Base-by-base conservation (phyloP, 2,329 filamentous ascomycete species). In the Botrytis elliptica region DNA sequence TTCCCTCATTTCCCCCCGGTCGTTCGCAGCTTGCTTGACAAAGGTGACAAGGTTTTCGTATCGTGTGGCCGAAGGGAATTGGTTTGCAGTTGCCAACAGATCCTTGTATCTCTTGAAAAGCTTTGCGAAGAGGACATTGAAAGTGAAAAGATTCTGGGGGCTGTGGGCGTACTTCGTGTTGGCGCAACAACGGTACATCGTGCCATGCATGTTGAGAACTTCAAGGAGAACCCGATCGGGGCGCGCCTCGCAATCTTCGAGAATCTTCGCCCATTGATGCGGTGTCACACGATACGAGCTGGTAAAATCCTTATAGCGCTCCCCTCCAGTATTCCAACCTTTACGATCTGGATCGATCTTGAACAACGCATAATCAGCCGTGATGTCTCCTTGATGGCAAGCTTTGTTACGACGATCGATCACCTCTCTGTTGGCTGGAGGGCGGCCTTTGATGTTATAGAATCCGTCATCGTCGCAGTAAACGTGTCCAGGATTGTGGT, bases 11-110 rank as follows among this genome's bases (percentile, higher is more conserved):
- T 0, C 8, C 12, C 3, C 20, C 9, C 44, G 20, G 9, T 65
- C 9, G 4, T 22, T 4, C 49, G 0, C 12, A 0, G 25, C 25
- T 7, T 29, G 3, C 18, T 16, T 46, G 29, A 67, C 3, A 38
- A 38, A 6, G 4, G 1, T 29, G 0, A 67, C 22, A 25, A 67
- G 33, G 36, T 8, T 4, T 12, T 12, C 0, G 46, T 67, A n/a
- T 67, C 46, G 22, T 3, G 18, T 3, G 2, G 2, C 6, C 33
- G 44, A 7, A 38, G 0, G 12, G 1, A 1, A 10, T 29, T 8
- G 7, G 8, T 25, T 25, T 16, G 9, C 7, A 10, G 12, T 55
- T 40, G 7, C 46, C 12, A 67, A 40, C 1, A 40, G 33, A 55
- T 18, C 1, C 33, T 18, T 38, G 44, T 40, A 52, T 10, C 22